Evolutionary conservation across 768 basidiomycete genomes (phyloP).

Genomic region (Mycena latifolia): DNA sequence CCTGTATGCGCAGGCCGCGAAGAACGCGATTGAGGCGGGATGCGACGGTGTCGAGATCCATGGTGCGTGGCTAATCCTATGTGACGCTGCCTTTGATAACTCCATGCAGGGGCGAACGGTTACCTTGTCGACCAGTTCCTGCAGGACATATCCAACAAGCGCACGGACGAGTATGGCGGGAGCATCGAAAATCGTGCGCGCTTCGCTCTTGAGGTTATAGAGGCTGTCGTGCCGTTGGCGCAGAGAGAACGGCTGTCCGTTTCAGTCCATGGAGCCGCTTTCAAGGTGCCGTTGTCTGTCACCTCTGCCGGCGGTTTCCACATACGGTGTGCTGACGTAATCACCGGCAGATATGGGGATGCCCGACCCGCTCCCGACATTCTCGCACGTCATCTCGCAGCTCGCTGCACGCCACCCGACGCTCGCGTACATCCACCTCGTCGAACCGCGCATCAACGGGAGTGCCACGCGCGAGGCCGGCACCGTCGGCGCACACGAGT

Average conservation of each 20-base stretch:
- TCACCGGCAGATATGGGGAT: slow-evolving; percentile 45
- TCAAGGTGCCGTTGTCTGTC: too few species aligned
- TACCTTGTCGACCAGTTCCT: slow-evolving; percentile 61
- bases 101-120: slow-evolving; percentile 35
- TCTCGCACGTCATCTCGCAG: slow-evolving; percentile 42
- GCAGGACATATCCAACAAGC: slow-evolving; percentile 38
- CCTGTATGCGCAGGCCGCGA: slow-evolving; percentile 9
- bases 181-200: slow-evolving; percentile 59
- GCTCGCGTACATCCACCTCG: slow-evolving; percentile 55
- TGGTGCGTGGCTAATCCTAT: neutral
- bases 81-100: neutral
- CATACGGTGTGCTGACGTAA: slow-evolving; percentile 21
- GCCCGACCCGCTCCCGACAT: slow-evolving; percentile 45
- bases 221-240: slow-evolving; percentile 58
- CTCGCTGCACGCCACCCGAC: slow-evolving; percentile 42
- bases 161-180: slow-evolving; percentile 64
- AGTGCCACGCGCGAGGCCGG: neutral
- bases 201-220: slow-evolving; percentile 57
- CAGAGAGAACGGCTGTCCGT: slow-evolving; percentile 54
- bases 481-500: slow-evolving; percentile 12
- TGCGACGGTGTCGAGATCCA: slow-evolving; percentile 33
- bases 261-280: slow-evolving; percentile 51
- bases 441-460: slow-evolving; percentile 41
- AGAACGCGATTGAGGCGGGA: slow-evolving; percentile 27
- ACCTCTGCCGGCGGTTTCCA: neutral